A percentile compares a stretch with the other conserved stretches of the same genome.
Conservation (phyloP, 257 asterid species). For the Jaltomata sinuosa region DNA sequence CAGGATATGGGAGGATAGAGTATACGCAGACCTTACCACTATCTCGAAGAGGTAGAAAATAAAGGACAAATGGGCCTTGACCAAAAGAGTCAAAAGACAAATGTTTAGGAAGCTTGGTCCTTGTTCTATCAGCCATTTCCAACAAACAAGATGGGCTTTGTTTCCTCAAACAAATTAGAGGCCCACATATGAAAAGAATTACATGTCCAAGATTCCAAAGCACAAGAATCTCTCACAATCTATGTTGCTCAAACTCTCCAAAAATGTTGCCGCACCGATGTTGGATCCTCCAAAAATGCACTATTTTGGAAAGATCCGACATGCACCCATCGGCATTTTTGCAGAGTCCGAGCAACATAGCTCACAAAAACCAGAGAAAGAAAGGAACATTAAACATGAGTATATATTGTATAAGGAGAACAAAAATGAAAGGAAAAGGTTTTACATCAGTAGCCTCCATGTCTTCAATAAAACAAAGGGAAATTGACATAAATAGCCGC, state of each 20-base stretch:
- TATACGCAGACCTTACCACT: too few relatives aligned
- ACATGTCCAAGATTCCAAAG: not conserved
- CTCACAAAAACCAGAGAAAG: not conserved
- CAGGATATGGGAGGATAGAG: too few relatives aligned
- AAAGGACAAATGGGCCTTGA: too few relatives aligned
- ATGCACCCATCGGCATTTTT: too few relatives aligned
- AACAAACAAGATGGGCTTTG: not conserved
- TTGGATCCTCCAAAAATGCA: too few relatives aligned
- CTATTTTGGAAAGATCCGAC: too few relatives aligned
- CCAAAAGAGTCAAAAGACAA: not conserved
- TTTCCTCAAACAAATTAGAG: not conserved
- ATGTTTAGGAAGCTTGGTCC: not conserved
- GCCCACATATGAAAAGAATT: not conserved
- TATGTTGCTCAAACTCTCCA: too few relatives aligned
- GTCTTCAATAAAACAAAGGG: slow-evolving; percentile 1
- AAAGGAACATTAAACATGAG: not conserved
- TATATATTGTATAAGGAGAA: not conserved
- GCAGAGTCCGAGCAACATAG: too few relatives aligned
- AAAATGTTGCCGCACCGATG: too few relatives aligned
- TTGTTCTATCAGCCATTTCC: not conserved
- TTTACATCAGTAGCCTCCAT: slow-evolving; percentile 10
- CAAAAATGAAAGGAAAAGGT: not conserved
- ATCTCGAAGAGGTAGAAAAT: too few relatives aligned
- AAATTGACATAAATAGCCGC: not conserved
- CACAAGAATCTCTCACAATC: not conserved